Conservation (phyloP, 2,329 filamentous ascomycete genomes). For the Colletotrichum plurivorum region DNA sequence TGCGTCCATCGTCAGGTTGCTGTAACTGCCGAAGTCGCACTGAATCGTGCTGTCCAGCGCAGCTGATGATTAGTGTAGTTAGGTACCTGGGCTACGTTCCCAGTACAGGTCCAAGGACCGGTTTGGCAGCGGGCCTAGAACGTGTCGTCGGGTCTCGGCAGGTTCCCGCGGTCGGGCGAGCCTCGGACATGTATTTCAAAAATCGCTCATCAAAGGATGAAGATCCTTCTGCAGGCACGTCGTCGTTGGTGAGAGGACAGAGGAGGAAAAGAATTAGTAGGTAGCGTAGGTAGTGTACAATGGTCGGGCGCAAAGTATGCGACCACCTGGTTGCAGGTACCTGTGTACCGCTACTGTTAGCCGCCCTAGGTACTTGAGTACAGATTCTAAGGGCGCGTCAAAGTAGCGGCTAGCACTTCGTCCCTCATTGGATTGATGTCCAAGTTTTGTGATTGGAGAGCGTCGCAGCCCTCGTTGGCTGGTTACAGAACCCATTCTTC, state of each 20-base stretch:
- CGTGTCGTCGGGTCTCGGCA: neutral
- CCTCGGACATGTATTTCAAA: neutral
- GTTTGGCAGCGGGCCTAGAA: neutral
- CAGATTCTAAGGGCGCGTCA: too few relatives aligned
- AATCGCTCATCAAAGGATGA: neutral
- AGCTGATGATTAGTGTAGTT: neutral
- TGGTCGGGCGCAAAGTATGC: too few relatives aligned
- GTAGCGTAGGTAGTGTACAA: too few relatives aligned
- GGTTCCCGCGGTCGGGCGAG: neutral
- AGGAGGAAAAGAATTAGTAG: too few relatives aligned
- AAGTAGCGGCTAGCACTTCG: neutral
- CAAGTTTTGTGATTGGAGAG: constrained; percentile 7
- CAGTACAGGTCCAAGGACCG: too few relatives aligned
- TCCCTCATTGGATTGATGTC: neutral
- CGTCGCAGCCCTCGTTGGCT: neutral
- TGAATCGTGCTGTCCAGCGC: neutral
- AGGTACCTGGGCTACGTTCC: too few relatives aligned
- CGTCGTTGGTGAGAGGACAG: neutral
- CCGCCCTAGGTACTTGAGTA: too few relatives aligned
- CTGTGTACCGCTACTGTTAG: too few relatives aligned
- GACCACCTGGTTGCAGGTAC: too few relatives aligned
- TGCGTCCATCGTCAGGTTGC: neutral
- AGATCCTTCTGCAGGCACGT: neutral
- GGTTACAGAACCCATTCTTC: constrained; percentile 1
- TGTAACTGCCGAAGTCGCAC: constrained; percentile 1